These are phyloP conservation scores for Lachancea mirantina DNA, from an alignment of 805 yeast genomes.

Conservation along the genomic window DNA sequence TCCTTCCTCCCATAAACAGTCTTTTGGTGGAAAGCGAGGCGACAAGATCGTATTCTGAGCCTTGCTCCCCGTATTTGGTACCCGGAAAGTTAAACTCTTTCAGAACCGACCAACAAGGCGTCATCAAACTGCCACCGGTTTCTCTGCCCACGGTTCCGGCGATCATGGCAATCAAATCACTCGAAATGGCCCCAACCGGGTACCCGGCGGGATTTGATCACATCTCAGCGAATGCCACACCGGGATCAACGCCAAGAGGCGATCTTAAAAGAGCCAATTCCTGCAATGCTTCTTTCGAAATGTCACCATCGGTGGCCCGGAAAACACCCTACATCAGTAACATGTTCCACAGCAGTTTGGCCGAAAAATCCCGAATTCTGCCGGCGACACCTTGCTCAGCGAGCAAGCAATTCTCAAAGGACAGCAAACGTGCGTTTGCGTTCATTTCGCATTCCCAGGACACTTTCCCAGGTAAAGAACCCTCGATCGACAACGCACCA, in stretches of 20 bases:
- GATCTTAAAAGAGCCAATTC: conserved; percentile 6
- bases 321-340: not conserved
- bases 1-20: conserved; percentile 7
- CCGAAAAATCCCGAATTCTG: not conserved
- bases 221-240: too few species aligned
- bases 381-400: conserved; percentile 27
- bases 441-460: conserved; percentile 91
- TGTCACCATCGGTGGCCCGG: conserved; percentile 12
- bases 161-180: too few species aligned
- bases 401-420: conserved; percentile 18
- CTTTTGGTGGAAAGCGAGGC: conserved; percentile 5
- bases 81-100: conserved; percentile 15
- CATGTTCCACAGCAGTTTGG: too few species aligned
- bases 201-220: too few species aligned
- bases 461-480: conserved; percentile 77
- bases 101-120: conserved; percentile 21
- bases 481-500: conserved; percentile 82
- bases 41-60: conserved; percentile 12
- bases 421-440: conserved; percentile 50
- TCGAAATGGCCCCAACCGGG: too few species aligned
- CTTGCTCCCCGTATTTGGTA: conserved; percentile 19
- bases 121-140: conserved; percentile 30
- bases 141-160: too few species aligned
- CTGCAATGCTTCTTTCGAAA: conserved; percentile 5
- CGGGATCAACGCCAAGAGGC: conserved; percentile 7